Percentiles rank a stretch among this genome's conserved stretches.
Conservation (phyloP, 768 basidiomycete species). For the Tylopilus sp. region DNA sequence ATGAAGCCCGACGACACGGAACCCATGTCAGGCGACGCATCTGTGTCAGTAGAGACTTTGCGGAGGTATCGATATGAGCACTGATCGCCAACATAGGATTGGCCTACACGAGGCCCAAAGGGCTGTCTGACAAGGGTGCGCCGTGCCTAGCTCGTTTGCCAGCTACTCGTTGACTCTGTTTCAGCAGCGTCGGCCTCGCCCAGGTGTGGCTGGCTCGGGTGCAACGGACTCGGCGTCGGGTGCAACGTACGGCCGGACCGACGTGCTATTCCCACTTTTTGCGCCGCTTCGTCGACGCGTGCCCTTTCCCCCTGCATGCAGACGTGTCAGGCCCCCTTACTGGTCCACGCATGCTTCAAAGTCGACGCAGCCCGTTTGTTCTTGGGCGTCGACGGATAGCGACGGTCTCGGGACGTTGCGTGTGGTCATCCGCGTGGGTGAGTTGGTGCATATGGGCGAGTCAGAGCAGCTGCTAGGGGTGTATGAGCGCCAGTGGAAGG, state of each 20-base stretch:
- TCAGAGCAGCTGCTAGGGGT: conserved; percentile 53
- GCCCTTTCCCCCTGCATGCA: conserved; percentile 51
- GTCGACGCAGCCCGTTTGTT: conserved; percentile 54
- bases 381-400: conserved; percentile 59
- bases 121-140: too few relatives aligned
- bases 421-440: conserved; percentile 53
- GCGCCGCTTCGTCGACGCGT: conserved; percentile 51
- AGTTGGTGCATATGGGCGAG: conserved; percentile 48
- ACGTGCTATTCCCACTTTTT: conserved; percentile 27
- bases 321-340: conserved; percentile 53
- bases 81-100: too few relatives aligned
- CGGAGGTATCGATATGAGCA: too few relatives aligned
- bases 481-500: conserved; percentile 68
- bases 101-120: too few relatives aligned
- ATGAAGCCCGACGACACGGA: too few relatives aligned
- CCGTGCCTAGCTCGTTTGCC: too few relatives aligned
- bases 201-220: conserved; percentile 35
- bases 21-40: too few relatives aligned
- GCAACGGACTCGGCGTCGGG: conserved; percentile 23
- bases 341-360: conserved; percentile 55
- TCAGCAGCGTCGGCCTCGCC: conserved; percentile 19
- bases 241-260: conserved; percentile 3
- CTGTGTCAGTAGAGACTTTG: too few relatives aligned
- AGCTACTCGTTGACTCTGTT: conserved; percentile 38
- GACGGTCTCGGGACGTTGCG: too few relatives aligned